Evolutionary conservation across 768 basidiomycete species (phyloP), one percentile per base, ranked within the genome.

Genomic region (Termitomyces sp.): DNA sequence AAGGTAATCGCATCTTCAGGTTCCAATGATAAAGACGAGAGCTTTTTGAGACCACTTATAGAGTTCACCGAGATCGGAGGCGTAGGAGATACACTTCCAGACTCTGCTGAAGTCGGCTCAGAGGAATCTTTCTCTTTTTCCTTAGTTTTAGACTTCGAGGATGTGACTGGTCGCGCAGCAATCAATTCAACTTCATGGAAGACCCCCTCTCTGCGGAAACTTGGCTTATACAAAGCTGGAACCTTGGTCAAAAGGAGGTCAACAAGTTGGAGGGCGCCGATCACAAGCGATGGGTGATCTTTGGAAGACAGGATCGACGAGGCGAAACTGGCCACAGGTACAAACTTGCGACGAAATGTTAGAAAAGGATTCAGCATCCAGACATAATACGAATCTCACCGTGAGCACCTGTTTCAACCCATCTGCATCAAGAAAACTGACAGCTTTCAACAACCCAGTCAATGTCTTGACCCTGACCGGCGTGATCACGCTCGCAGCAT

Each of bases 251-350:
- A 75, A 8, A 98, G 83, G 26, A 98, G 75, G 65, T 98, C 97
- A 30, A 97, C 93, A 26, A 99, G 83, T 67, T 98, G 97, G 3
- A 98, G 78, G 3, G 93, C 94, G 38, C 87, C 87, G 40, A 92
- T 87, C 35, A 97, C 89, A 45, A 96, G 81, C 0, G 86, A 82
- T 2, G 90, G 85, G 60, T 95, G 92, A 68, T 99, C 97, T 65
- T 87, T 90, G 0, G 92, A 92, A 0, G 96, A 97, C 36, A 98
- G 72, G 54, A 98, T 92, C 0, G 93, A 93, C 0, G 94, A 94
- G 1, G 95, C 86, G 70, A 98, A 98, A 69, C 92, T 92, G 2
- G 97, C 93, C 50, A 99, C 84, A 11, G 97, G 94, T 5, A 99
- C 96, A 66, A 83, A 86, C 95, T 98, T 65, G 24, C 20, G 30